Evolutionary conservation across 2,329 filamentous ascomycete genomes (phyloP).

Genomic region (Ophiostoma sp.): DNA sequence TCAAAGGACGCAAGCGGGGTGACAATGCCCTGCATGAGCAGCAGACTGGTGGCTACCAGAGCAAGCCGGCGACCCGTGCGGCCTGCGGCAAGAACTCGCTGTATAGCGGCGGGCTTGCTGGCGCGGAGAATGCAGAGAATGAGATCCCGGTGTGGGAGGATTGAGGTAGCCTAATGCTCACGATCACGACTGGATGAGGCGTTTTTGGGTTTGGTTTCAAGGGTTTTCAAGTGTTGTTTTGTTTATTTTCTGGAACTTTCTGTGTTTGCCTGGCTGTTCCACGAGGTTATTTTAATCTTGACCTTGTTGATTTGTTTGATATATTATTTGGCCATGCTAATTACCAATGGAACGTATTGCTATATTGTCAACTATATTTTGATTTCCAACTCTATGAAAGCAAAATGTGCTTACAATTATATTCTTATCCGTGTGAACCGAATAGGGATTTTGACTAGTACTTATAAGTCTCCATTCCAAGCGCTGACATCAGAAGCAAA

Average conservation of each 20-base stretch:
- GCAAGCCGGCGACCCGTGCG: neutral
- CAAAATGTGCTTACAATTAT: neutral
- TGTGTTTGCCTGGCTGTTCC: neutral
- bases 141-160: constrained; percentile 19
- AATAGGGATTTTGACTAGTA: neutral
- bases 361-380: neutral
- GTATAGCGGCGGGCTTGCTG: neutral
- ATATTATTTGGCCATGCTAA: neutral
- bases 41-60: neutral
- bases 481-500: neutral
- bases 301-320: neutral
- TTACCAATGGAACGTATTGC: too few relatives aligned
- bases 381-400: neutral
- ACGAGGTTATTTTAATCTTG: neutral
- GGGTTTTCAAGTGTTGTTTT: neutral
- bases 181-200: constrained; percentile 14
- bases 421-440: neutral
- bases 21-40: neutral
- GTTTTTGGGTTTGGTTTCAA: neutral
- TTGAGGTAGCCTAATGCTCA: neutral
- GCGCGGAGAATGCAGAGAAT: constrained; percentile 20
- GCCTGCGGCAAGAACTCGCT: constrained; percentile 10
- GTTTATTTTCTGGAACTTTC: too few relatives aligned
- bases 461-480: neutral
- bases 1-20: neutral